These are phyloP conservation scores for Agaricus blazei DNA, from an alignment of 768 basidiomycete genomes.

Conservation along the genomic window DNA sequence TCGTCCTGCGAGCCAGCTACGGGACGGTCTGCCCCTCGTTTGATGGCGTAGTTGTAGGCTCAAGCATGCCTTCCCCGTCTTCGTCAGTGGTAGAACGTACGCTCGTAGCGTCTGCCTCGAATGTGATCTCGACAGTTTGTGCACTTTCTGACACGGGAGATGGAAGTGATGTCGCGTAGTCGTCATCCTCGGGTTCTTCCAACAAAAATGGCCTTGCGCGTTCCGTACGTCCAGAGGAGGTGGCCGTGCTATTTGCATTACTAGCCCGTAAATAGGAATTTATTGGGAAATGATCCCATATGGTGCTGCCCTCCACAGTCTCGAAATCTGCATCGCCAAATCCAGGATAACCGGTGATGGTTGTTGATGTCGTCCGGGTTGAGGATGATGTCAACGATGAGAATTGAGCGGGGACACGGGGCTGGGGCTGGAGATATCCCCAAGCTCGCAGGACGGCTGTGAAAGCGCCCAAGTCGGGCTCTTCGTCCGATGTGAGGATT, in stretches of 20 bases:
- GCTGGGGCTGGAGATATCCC: slow-evolving; percentile 46
- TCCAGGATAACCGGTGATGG: slow-evolving; percentile 12
- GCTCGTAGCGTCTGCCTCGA: slow-evolving; percentile 18
- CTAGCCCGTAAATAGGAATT: slow-evolving; percentile 46
- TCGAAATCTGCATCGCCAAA: slow-evolving; percentile 11
- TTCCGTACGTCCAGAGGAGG: slow-evolving; percentile 13
- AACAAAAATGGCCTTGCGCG: slow-evolving; percentile 16
- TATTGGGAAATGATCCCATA: slow-evolving; percentile 58
- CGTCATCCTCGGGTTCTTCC: slow-evolving; percentile 14
- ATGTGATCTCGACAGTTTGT: slow-evolving; percentile 32
- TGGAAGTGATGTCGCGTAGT: slow-evolving; percentile 18
- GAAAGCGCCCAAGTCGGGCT: slow-evolving; percentile 73
- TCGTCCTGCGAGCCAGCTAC: slow-evolving; percentile 1
- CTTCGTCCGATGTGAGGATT: slow-evolving; percentile 47
- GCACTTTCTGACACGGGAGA: slow-evolving; percentile 30
- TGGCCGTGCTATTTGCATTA: slow-evolving; percentile 16
- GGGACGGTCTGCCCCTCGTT: background rate
- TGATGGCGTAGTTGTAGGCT: background rate
- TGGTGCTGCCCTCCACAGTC: slow-evolving; percentile 44
- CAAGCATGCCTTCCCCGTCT: slow-evolving; percentile 3
- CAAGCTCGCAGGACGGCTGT: slow-evolving; percentile 64
- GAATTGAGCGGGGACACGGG: slow-evolving; percentile 26
- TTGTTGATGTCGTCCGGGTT: slow-evolving; percentile 8
- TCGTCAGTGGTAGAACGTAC: background rate
- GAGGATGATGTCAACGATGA: slow-evolving; percentile 12